Base-by-base conservation (phyloP, 1,139 yeast species). In the Torulaspora pretoriensis region DNA sequence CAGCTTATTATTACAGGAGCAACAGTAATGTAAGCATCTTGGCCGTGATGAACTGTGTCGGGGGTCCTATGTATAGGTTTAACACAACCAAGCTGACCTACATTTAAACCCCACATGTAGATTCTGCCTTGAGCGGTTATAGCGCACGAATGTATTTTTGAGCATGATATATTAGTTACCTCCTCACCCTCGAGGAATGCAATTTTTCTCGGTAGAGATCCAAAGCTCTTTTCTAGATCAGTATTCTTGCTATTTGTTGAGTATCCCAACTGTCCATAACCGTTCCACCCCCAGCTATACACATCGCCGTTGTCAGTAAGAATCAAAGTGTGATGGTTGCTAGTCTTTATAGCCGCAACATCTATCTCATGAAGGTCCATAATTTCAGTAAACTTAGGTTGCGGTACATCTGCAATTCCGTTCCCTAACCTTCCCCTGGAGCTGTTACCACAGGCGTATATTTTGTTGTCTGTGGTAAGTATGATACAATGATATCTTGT, bases 201-300 rank as follows among this genome's bases (percentile, higher is more conserved):
- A 0, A 85, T 74, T 39, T 69, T 65, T 30, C 70, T 67, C 0
- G 95, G 94, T 0, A 59, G 50, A 3, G 70, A 53, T 42, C 73
- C 75, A 46, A 70, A 71, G 1, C 63, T 63, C 48, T 43, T 74
- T 74, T 47, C 69, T 23, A 47, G 24, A 24, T 65, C 62, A 60
- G 59, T 53, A 52, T 48, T 51, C 55, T 51, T 46, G 16, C 57
- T 56, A 17, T 71, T 69, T 1, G 77, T 68, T 0, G 68, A 59
- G 51, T 74, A 75, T 0, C 95, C 95, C 14, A 87, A 65, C 60
- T 87, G 95, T 16, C 75, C 75, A 57, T 65, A 74, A 24, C 72
- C 70, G 57, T 87, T 87, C 49, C 80, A 70, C 0, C 97, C 97
- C 95, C 96, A 89, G 0, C 90, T 67, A 52, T 72, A 84, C 1